Evolutionary conservation across 225 moss, liverwort and hornwort genomes (phyloP).

Genomic region (Asterella californica): DNA sequence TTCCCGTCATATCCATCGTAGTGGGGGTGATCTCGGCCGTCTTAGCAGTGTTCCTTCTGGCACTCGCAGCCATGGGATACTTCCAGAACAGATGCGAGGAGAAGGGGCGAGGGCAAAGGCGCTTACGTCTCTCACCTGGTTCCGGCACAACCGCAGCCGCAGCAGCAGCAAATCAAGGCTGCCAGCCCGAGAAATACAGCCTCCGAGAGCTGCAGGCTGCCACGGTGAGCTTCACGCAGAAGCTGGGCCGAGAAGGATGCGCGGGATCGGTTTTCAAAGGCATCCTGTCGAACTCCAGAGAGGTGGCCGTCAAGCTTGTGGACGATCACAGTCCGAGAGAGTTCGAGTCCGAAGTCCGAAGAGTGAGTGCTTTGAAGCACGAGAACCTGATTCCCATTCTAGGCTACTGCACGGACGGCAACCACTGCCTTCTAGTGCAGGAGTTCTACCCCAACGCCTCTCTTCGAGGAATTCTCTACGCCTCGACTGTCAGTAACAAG

Average conservation of each 20-base stretch:
- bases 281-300: conserved; percentile 25
- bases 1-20: conserved; percentile 26
- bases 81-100: conserved; percentile 26
- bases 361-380: conserved; percentile 14
- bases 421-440: conserved; percentile 33
- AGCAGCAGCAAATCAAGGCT: background rate
- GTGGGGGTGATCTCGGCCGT: conserved; percentile 26
- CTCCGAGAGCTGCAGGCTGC: conserved; percentile 32
- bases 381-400: conserved; percentile 23
- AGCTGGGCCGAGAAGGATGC: conserved; percentile 19
- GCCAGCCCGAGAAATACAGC: conserved; percentile 12
- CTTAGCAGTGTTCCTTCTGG: conserved; percentile 22
- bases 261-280: conserved; percentile 21
- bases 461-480: conserved; percentile 17
- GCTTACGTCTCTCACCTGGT: background rate
- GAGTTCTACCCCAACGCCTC: conserved; percentile 28
- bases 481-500: background rate
- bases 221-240: conserved; percentile 34
- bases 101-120: background rate
- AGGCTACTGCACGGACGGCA: conserved; percentile 35
- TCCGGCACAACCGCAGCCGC: background rate
- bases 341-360: conserved; percentile 25
- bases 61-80: conserved; percentile 26
- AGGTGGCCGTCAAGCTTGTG: conserved; percentile 27
- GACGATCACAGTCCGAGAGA: conserved; percentile 10